phyloP scores from a whole-genome alignment of 345 rosid species.

The Eucalyptus sp. region DNA sequence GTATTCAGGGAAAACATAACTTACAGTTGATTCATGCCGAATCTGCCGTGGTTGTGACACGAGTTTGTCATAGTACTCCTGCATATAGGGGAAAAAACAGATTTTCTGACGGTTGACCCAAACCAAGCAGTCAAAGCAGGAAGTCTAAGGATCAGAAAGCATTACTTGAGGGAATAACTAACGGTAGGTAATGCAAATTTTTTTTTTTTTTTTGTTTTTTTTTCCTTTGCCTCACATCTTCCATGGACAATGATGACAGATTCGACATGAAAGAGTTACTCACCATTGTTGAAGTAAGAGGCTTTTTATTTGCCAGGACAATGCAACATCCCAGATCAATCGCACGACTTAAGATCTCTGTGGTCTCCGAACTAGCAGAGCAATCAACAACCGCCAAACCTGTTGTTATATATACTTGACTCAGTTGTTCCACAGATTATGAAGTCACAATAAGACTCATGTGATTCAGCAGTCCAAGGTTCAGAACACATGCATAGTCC shows the following conservation, averaged over 20 bases:
- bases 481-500: neutral
- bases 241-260: neutral
- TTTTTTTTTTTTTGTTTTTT: neutral
- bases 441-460: neutral
- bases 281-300: slow-evolving; percentile 79
- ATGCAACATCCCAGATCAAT: slow-evolving; percentile 63
- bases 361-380: slow-evolving; percentile 66
- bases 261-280: neutral
- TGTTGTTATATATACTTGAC: neutral
- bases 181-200: neutral
- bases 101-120: neutral
- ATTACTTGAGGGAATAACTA: neutral
- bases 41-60: slow-evolving; percentile 42
- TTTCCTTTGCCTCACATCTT: neutral
- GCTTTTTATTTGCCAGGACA: slow-evolving; percentile 90
- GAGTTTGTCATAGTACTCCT: slow-evolving; percentile 74
- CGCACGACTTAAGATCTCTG: slow-evolving; percentile 34
- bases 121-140: neutral
- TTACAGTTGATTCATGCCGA: slow-evolving; percentile 89
- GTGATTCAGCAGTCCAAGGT: neutral
- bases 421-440: neutral
- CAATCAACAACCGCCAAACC: slow-evolving; percentile 83
- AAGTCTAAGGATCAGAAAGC: neutral
- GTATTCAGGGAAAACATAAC: slow-evolving; percentile 2
- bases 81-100: neutral